Evolutionary conservation across 2,329 filamentous ascomycete species (phyloP).

Genomic region (Trichoderma citrinoviride): DNA sequence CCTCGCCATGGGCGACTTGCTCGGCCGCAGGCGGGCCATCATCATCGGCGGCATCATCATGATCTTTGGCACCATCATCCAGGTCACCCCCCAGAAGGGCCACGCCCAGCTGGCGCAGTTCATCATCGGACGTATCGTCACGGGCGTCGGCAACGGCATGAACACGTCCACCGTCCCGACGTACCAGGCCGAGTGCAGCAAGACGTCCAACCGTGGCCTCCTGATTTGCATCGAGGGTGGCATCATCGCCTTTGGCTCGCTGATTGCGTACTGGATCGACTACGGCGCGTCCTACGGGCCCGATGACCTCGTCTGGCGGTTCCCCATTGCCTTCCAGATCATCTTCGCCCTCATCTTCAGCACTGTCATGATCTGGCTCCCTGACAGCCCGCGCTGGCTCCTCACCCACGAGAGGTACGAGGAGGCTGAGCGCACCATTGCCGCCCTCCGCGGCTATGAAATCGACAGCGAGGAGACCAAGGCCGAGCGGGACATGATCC

Average conservation of each 20-base stretch:
- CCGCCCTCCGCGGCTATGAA: slow-evolving; percentile 38
- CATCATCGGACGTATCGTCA: slow-evolving; percentile 50
- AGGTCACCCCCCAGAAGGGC: slow-evolving; percentile 45
- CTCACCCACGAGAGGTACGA: slow-evolving; percentile 48
- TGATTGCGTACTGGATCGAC: slow-evolving; percentile 46
- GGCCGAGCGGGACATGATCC: slow-evolving; percentile 54
- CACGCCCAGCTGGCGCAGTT: slow-evolving; percentile 44
- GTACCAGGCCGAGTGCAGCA: slow-evolving; percentile 55
- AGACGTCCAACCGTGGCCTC: slow-evolving; percentile 51
- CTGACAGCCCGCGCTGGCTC: slow-evolving; percentile 47
- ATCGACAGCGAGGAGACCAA: slow-evolving; percentile 56
- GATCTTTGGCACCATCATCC: slow-evolving; percentile 59
- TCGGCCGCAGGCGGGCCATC: slow-evolving; percentile 53
- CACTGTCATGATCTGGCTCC: slow-evolving; percentile 44
- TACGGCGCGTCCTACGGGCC: slow-evolving; percentile 44
- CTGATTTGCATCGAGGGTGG: slow-evolving; percentile 51
- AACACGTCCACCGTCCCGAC: slow-evolving; percentile 54
- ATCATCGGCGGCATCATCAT: slow-evolving; percentile 56
- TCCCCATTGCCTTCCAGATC: slow-evolving; percentile 47
- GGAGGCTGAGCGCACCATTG: slow-evolving; percentile 36
- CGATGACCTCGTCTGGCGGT: slow-evolving; percentile 51
- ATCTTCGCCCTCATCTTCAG: slow-evolving; percentile 45
- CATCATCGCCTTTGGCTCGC: slow-evolving; percentile 42
- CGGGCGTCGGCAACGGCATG: slow-evolving; percentile 53
- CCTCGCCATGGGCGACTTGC: slow-evolving; percentile 51